Percentiles rank a stretch among this genome's conserved stretches.
Evolutionary conservation across 495 filamentous ascomycete species (phyloP).

Genomic region (Penicillium desertorum): DNA sequence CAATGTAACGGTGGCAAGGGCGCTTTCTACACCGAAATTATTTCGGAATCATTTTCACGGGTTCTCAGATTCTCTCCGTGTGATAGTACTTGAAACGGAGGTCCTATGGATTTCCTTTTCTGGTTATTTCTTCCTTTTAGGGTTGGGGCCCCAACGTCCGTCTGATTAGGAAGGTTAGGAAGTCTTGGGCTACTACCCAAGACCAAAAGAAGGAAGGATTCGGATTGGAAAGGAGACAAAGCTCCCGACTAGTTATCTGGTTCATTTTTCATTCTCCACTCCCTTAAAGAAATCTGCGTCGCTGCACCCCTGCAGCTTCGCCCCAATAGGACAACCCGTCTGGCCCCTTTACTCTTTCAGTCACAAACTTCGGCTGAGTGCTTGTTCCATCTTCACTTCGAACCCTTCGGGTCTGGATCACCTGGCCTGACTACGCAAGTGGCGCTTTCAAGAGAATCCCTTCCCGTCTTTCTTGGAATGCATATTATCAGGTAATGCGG

Average conservation of each 20-base stretch:
- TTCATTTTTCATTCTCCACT: background rate
- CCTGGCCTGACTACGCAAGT: background rate
- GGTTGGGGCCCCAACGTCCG: background rate
- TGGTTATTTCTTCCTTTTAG: background rate
- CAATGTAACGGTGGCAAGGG: too few relatives aligned
- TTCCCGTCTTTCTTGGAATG: background rate
- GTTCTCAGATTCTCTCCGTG: too few relatives aligned
- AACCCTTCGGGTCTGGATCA: background rate
- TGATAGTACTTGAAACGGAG: background rate
- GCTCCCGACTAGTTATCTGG: too few relatives aligned
- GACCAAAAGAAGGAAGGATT: too few relatives aligned
- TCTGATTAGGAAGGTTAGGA: background rate
- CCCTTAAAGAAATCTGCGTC: background rate
- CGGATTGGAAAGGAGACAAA: too few relatives aligned
- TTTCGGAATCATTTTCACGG: too few relatives aligned
- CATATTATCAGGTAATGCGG: background rate
- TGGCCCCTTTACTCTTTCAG: background rate
- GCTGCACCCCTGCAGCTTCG: background rate
- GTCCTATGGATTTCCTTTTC: background rate
- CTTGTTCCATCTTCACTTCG: background rate
- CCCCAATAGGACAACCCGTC: background rate
- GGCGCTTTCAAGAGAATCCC: background rate
- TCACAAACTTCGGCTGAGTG: background rate
- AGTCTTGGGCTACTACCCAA: too few relatives aligned
- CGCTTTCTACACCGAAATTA: too few relatives aligned